Base-by-base conservation (phyloP, 257 asterid genomes). In the Eucommia ulmoides region DNA sequence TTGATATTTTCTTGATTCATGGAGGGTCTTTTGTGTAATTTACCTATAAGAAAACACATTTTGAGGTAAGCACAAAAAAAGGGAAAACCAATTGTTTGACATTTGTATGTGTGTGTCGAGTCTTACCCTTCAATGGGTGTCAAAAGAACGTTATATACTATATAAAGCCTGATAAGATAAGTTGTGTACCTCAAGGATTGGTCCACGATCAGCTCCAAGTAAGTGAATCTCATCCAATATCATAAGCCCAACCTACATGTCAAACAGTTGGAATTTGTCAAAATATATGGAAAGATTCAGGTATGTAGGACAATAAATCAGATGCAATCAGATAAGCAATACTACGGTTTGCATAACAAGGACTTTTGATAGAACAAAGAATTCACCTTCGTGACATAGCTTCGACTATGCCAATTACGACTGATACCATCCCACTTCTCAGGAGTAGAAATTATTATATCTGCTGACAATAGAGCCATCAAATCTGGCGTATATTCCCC, bases 381-480 rank as follows among this genome's bases (percentile, higher is more conserved):
- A n/a, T 51, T 45, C 56, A 89, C 98, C 94, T 89, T 82, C 64
- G 76, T 85, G 53, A 86, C 98, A 73, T 89, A 89, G 60, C 78
- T 75, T 50, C 98, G 86, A 60, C 78, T 73, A 62, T 89, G 96
- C 98, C 98, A 89, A 57, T 80, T 85, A 49, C 98, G 98, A 59
- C 98, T 89, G 64, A 89, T 89, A 49, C 98, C 98, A 61, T 89
- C 98, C 98, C 98, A 89, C 72, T 89, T 89, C 63, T 89, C 98
- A 20, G 98, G 98, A 56, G 98, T 89, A 51, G 96, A 82, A 68
- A 89, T 85, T 48, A 89, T 89, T 45, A 89, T 85, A 61, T 89
- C 96, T 19, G 98, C 91, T 7, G 85, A 74, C 72, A 83, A 73
- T 54, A 89, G 80, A 57, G 93, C 94, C 54, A 60, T 58, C 73